Conservation (phyloP, 2,329 filamentous ascomycete genomes). For the Alternaria infectoria region DNA sequence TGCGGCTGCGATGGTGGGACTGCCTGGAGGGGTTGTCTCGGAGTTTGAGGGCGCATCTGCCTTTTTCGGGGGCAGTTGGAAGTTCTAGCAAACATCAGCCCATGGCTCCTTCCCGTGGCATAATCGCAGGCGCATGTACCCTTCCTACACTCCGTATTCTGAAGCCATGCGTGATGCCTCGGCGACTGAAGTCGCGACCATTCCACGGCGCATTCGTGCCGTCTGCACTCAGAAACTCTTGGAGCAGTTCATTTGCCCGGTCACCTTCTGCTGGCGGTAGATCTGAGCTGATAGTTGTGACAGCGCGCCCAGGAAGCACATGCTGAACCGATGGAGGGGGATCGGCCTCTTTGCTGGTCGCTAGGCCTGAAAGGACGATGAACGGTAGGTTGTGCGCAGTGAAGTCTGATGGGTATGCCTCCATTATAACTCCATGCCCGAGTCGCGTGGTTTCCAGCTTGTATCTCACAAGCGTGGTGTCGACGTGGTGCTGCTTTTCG, state of each 20-base stretch:
- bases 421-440: constrained; percentile 63
- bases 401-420: constrained; percentile 79
- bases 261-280: constrained; percentile 69
- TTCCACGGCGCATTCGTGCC: constrained; percentile 72
- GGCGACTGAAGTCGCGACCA: constrained; percentile 57
- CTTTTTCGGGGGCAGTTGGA: constrained; percentile 66
- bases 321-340: constrained; percentile 54
- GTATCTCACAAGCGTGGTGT: background rate
- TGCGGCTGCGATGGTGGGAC: constrained; percentile 60
- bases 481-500: background rate
- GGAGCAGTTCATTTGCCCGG: constrained; percentile 69
- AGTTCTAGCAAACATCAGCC: constrained; percentile 52
- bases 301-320: constrained; percentile 53
- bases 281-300: constrained; percentile 72
- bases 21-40: constrained; percentile 56
- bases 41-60: constrained; percentile 64
- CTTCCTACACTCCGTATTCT: constrained; percentile 77
- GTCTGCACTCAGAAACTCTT: constrained; percentile 71
- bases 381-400: constrained; percentile 87
- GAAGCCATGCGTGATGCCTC: constrained; percentile 61
- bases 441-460: constrained; percentile 11
- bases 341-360: constrained; percentile 35
- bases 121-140: constrained; percentile 61
- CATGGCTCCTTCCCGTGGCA: constrained; percentile 14
- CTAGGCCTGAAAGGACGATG: constrained; percentile 79